Percentiles rank a stretch among this genome's conserved stretches.
These are phyloP conservation scores for Candida gorgasii DNA, from an alignment of 805 yeast genomes.

Conservation along the genomic window DNA sequence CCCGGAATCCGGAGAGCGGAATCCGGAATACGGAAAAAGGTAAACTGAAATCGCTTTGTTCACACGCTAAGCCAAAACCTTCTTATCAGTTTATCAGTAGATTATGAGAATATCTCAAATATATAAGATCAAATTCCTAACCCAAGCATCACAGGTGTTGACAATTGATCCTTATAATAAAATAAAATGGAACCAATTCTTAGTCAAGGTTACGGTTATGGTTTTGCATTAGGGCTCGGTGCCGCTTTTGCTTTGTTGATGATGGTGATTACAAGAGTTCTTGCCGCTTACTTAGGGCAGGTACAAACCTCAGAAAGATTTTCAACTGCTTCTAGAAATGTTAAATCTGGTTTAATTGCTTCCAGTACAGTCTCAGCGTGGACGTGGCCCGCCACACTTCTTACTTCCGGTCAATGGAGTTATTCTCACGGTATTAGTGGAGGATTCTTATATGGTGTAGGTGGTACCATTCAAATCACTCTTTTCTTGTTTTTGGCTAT, in stretches of 20 bases:
- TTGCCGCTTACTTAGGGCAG: conserved; percentile 39
- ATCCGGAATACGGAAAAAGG: conserved; percentile 6
- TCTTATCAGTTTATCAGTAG: conserved; percentile 1
- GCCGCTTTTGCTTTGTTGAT: conserved; percentile 43
- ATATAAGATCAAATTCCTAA: neutral
- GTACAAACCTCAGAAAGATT: conserved; percentile 44
- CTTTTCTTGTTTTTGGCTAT: conserved; percentile 22
- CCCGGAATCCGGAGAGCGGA: conserved; percentile 3
- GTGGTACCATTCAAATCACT: conserved; percentile 23
- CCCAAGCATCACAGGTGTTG: neutral
- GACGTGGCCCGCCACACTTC: conserved; percentile 42
- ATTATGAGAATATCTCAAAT: neutral
- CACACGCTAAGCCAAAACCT: neutral
- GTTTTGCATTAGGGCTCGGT: conserved; percentile 47
- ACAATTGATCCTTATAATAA: neutral
- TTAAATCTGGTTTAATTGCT: conserved; percentile 43
- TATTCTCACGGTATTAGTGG: conserved; percentile 46
- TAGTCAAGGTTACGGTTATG: conserved; percentile 34
- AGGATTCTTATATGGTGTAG: conserved; percentile 37
- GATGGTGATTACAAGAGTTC: conserved; percentile 31
- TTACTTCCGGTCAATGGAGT: conserved; percentile 36
- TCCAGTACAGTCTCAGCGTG: conserved; percentile 49
- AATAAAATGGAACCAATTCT: conserved; percentile 10
- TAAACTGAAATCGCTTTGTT: neutral
- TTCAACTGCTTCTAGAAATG: conserved; percentile 45